phyloP scores from a whole-genome alignment of 2,329 filamentous ascomycete species.

The Plectosphaerella plurivora region DNA sequence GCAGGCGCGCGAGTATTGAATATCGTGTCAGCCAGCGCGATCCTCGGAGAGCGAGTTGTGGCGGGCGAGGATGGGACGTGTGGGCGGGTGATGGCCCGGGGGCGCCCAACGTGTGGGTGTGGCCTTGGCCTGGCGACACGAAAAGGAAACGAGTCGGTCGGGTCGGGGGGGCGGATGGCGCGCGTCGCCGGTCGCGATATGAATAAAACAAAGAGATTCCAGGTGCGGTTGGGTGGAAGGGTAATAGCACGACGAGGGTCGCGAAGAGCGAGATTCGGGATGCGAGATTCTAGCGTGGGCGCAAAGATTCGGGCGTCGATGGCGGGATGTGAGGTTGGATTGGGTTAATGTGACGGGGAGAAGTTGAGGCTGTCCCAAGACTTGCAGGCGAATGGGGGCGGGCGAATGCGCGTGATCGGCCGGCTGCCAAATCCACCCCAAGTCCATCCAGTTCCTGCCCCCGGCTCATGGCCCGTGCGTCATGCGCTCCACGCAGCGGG shows the following conservation, averaged over 20 bases:
- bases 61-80: too few relatives aligned
- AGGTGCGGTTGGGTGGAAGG: background rate
- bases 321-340: background rate
- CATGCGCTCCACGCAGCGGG: background rate
- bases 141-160: background rate
- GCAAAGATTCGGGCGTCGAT: background rate
- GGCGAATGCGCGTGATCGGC: constrained; percentile 4
- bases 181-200: background rate
- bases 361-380: constrained; percentile 4
- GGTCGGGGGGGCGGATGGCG: background rate
- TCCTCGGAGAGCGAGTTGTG: too few relatives aligned
- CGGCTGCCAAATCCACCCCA: background rate
- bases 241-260: too few relatives aligned
- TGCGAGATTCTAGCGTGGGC: background rate
- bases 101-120: too few relatives aligned
- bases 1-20: too few relatives aligned
- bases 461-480: background rate
- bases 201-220: background rate
- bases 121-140: background rate
- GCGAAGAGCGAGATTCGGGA: background rate
- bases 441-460: background rate
- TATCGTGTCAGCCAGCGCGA: too few relatives aligned
- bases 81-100: too few relatives aligned
- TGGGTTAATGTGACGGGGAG: background rate
- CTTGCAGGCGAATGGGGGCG: background rate